Evolutionary conservation across 75 land plant genomes (phyloP).

Genomic region (Cunninghamia lanceolata): DNA sequence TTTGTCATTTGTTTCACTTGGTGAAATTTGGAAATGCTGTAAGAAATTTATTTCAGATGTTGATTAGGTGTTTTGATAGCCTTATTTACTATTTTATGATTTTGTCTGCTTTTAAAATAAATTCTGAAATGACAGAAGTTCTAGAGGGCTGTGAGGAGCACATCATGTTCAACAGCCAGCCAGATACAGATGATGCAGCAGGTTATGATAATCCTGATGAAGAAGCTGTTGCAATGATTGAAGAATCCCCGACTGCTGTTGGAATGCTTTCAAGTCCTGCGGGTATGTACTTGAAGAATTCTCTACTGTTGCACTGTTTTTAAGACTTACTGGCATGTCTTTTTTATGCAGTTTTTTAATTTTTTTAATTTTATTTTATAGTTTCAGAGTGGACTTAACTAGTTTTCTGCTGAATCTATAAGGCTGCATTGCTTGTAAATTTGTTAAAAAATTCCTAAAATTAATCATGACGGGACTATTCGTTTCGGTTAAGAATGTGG

Average conservation of each 20-base stretch:
- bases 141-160: conserved; percentile 20
- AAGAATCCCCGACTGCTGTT: conserved; percentile 56
- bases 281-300: conserved; percentile 14
- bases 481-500: not conserved
- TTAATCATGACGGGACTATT: not conserved
- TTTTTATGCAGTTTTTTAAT: not conserved
- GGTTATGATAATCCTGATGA: conserved; percentile 67
- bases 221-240: conserved; percentile 84
- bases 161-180: conserved; percentile 30
- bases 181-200: conserved; percentile 60
- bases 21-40: not conserved
- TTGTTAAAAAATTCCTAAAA: not conserved
- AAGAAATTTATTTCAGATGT: not conserved
- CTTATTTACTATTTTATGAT: not conserved
- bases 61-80: not conserved
- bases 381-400: not conserved
- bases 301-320: not conserved
- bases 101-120: not conserved
- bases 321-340: not conserved
- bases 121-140: conserved; percentile 10
- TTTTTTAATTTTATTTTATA: not conserved
- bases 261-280: conserved; percentile 23
- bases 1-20: not conserved
- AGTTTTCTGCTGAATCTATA: not conserved
- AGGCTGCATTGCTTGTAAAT: not conserved